Evolutionary conservation across 2,329 filamentous ascomycete species (phyloP).

Genomic region (Penicillium sp.): DNA sequence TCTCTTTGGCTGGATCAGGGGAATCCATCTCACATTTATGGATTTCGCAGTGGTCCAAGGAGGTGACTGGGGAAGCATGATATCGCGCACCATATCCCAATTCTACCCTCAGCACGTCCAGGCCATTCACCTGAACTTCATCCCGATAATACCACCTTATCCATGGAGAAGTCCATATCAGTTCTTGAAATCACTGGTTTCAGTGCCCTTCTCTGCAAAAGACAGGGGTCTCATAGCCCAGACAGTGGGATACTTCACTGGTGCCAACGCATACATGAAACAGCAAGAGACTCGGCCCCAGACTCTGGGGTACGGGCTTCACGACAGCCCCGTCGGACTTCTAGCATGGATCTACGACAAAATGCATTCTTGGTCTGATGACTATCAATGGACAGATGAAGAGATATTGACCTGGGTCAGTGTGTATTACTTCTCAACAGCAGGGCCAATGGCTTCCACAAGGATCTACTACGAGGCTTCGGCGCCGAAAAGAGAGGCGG

Average conservation of each 20-base stretch:
- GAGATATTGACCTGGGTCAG: constrained; percentile 75
- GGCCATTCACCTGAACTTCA: constrained; percentile 65
- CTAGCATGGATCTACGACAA: constrained; percentile 83
- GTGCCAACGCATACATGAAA: constrained; percentile 54
- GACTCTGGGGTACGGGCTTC: constrained; percentile 69
- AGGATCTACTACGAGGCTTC: constrained; percentile 72
- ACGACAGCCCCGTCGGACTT: constrained; percentile 69
- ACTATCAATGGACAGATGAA: constrained; percentile 72
- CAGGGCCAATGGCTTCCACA: constrained; percentile 67
- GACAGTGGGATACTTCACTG: constrained; percentile 24
- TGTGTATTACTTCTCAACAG: constrained; percentile 71
- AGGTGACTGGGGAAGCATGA: constrained; percentile 69
- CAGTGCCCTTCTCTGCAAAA: constrained; percentile 31
- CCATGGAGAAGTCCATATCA: constrained; percentile 58
- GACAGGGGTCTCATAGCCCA: constrained; percentile 26
- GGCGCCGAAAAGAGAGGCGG: constrained; percentile 27
- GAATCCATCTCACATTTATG: constrained; percentile 1
- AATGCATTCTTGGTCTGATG: constrained; percentile 73
- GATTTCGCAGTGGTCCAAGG: constrained; percentile 53
- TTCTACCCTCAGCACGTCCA: constrained; percentile 60
- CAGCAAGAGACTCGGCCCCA: constrained; percentile 70
- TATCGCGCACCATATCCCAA: constrained; percentile 64
- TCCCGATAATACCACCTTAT: constrained; percentile 51
- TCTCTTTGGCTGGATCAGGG: background rate
- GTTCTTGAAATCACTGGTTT: constrained; percentile 41